Evolutionary conservation across 2,329 filamentous ascomycete species (phyloP), one percentile per base, ranked within the genome.

Genomic region (Daldinia sp.): DNA sequence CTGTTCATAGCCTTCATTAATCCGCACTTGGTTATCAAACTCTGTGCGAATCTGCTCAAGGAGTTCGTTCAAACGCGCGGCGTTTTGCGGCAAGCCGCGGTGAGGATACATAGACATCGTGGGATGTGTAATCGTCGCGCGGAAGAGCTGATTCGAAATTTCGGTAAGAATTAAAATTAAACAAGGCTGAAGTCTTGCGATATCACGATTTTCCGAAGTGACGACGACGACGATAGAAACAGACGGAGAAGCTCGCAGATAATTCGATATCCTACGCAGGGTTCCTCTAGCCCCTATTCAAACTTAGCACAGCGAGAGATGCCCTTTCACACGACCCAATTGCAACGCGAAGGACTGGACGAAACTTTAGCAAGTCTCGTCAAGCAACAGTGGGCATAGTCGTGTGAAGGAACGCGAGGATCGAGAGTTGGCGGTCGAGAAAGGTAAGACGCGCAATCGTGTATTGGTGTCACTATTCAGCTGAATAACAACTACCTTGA

Each of bases 1-100:
- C 77, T 94, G 92, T 77, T 99, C 94, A 77, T 93, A 96, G 72
- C 93, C 92, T 76, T 92, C 92, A 68, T 88, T 91, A 71, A 92
- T 88, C 68, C 91, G 88, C 71, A 90, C 85, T 77, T 96, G 91
- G 64, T 85, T 89, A 70, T 98, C 94, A 71, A 97, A 98, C 79
- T 99, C 95, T 74, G 87, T 85, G 75, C 94, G 89, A 72, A 99
- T 87, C 77, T 93, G 90, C 59, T 98, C 94, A 74, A 99, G 85
- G 68, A 98, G 87, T 83, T 99, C 94, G 70, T 91, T 93, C 72
- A 98, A 84, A 70, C 95, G 93, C 71, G 81, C 85, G 51, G 78
- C 78, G 70, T 81, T 84, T 66, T 68, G 76, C 81, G 80, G 91
- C 85, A 96, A 90, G 77, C 89, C 90, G 76, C 92, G 92, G 83